Evolutionary conservation across 23 red algal species (phyloP).

Genomic region (Gracilaria caudata): DNA sequence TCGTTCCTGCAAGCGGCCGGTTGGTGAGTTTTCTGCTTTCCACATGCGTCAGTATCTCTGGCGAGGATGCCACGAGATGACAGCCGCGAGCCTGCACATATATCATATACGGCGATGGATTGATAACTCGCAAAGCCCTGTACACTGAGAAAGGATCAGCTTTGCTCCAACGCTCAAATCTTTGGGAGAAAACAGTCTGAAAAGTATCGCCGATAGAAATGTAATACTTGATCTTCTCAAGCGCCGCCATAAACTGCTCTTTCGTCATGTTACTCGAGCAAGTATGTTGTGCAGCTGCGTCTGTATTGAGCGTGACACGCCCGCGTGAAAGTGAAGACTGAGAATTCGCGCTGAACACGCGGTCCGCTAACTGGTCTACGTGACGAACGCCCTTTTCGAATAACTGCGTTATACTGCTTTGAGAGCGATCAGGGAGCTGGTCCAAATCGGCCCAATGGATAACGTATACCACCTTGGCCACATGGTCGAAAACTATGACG

Average conservation of each 20-base stretch:
- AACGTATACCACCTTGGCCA: constrained; percentile 82
- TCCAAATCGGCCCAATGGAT: constrained; percentile 87
- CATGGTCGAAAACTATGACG: constrained; percentile 90
- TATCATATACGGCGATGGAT: constrained; percentile 99
- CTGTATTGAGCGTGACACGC: constrained; percentile 74
- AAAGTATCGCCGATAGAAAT: constrained; percentile 93
- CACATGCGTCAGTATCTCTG: constrained; percentile 92
- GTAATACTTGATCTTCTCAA: constrained; percentile 78
- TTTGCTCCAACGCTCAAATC: constrained; percentile 88
- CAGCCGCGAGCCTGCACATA: constrained; percentile 83
- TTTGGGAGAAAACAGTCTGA: constrained; percentile 95
- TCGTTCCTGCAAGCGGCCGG: constrained; percentile 96
- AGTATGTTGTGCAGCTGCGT: constrained; percentile 24
- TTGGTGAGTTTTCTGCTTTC: constrained; percentile 82
- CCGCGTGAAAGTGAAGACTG: constrained; percentile 53
- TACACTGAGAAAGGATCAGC: constrained; percentile 90
- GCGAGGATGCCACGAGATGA: constrained; percentile 93
- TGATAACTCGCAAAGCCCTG: constrained; percentile 93
- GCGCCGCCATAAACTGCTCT: constrained; percentile 79
- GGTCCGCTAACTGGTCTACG: constrained; percentile 46
- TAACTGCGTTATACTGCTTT: neutral
- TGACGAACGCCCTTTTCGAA: constrained; percentile 4
- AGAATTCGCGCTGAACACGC: constrained; percentile 24
- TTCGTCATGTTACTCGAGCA: constrained; percentile 95
- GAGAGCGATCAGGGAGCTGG: constrained; percentile 21